phyloP scores from a whole-genome alignment of 2,329 filamentous ascomycete species.

The Leptographium galeiforme region DNA sequence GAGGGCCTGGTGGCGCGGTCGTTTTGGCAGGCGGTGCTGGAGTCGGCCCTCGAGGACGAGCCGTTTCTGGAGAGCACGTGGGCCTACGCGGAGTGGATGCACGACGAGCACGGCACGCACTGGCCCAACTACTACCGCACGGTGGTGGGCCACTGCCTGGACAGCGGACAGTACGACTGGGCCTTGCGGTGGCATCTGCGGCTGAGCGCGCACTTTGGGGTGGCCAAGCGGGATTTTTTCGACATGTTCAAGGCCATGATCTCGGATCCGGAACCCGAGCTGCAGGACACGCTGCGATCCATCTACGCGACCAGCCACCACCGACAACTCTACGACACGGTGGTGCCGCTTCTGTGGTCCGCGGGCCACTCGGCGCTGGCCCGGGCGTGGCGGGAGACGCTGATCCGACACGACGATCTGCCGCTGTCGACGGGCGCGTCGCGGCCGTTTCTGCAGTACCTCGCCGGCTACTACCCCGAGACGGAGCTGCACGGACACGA shows the following conservation, averaged over 20 bases:
- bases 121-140: constrained; percentile 40
- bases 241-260: constrained; percentile 27
- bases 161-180: constrained; percentile 21
- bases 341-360: constrained; percentile 37
- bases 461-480: constrained; percentile 30
- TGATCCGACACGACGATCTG: constrained; percentile 26
- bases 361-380: constrained; percentile 31
- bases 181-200: constrained; percentile 35
- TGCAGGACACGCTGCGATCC: constrained; percentile 26
- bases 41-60: constrained; percentile 19
- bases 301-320: constrained; percentile 32
- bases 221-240: constrained; percentile 26
- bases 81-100: constrained; percentile 30
- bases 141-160: constrained; percentile 29
- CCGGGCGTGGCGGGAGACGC: constrained; percentile 31
- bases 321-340: constrained; percentile 32
- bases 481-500: constrained; percentile 25
- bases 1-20: constrained; percentile 12
- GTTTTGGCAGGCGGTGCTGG: constrained; percentile 20
- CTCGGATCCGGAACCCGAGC: constrained; percentile 19
- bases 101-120: constrained; percentile 20
- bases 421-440: constrained; percentile 24
- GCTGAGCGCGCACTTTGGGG: constrained; percentile 28
- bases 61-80: constrained; percentile 21
- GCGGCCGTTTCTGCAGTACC: constrained; percentile 33